Percentiles rank a stretch among this genome's conserved stretches.
phyloP scores from a whole-genome alignment of 345 rosid species.

The Euphorbia lathyris region DNA sequence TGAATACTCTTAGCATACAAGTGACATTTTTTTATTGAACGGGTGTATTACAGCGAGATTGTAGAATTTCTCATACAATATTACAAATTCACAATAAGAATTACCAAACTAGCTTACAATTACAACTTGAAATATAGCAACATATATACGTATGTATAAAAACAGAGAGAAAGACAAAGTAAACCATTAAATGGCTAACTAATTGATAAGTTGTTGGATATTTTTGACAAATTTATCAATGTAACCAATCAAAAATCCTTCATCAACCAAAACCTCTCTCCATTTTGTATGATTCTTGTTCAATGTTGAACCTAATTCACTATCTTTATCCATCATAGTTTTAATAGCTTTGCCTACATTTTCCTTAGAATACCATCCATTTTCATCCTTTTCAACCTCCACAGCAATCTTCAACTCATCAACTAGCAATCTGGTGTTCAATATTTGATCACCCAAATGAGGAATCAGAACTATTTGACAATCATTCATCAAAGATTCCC shows the following conservation, averaged over 20 bases:
- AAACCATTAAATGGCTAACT: no score
- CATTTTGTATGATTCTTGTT: slow-evolving; percentile 24
- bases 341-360: slow-evolving; percentile 25
- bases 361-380: slow-evolving; percentile 34
- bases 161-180: no score
- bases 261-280: slow-evolving; percentile 13
- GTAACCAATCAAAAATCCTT: slow-evolving; percentile 6
- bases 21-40: no score
- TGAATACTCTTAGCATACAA: no score
- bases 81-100: no score
- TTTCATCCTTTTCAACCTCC: slow-evolving; percentile 47
- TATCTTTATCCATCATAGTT: slow-evolving; percentile 33
- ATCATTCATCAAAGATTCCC: slow-evolving; percentile 59
- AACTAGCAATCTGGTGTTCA: slow-evolving; percentile 51
- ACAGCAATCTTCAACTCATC: slow-evolving; percentile 56
- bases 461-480: slow-evolving; percentile 63
- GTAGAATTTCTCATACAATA: no score
- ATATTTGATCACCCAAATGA: slow-evolving; percentile 56
- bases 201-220: background rate
- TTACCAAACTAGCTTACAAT: no score
- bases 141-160: no score
- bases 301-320: slow-evolving; percentile 15
- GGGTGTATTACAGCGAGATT: no score
- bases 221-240: slow-evolving; percentile 7
- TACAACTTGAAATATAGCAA: no score